Conservation (phyloP, 176 grass and related monocot species). For the Paspalum notatum region DNA sequence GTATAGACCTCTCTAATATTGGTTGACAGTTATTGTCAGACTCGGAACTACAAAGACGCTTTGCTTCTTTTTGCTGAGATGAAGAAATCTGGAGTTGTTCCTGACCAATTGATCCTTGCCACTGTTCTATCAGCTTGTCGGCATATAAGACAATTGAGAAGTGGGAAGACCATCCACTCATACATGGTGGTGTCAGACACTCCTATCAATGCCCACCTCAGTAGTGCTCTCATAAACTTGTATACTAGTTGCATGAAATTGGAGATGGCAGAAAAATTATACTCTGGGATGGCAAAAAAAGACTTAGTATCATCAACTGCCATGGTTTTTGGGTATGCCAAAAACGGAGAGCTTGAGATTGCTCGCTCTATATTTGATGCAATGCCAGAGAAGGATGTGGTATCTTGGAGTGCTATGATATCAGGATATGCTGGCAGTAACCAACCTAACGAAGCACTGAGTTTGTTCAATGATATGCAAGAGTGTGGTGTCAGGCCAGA, state of each 20-base stretch:
- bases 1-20: conserved; percentile 37
- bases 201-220: conserved; percentile 51
- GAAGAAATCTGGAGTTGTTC: conserved; percentile 69
- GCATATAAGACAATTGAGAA: conserved; percentile 48
- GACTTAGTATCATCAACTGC: conserved; percentile 66
- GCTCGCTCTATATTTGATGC: conserved; percentile 74
- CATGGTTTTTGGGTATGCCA: conserved; percentile 81
- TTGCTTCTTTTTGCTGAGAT: conserved; percentile 72
- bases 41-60: conserved; percentile 60
- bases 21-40: conserved; percentile 74
- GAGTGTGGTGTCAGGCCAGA: conserved; percentile 49
- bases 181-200: conserved; percentile 64
- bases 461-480: conserved; percentile 76
- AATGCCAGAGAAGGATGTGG: conserved; percentile 73
- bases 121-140: conserved; percentile 70
- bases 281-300: conserved; percentile 46
- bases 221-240: conserved; percentile 72
- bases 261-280: conserved; percentile 69
- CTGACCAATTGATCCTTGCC: conserved; percentile 75
- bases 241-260: conserved; percentile 67
- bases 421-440: conserved; percentile 69
- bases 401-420: conserved; percentile 96
- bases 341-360: conserved; percentile 59
- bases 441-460: conserved; percentile 61
- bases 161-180: conserved; percentile 63